Evolutionary conservation across 352 stramenopile species (phyloP).

Genomic region (Pythium diclinum): DNA sequence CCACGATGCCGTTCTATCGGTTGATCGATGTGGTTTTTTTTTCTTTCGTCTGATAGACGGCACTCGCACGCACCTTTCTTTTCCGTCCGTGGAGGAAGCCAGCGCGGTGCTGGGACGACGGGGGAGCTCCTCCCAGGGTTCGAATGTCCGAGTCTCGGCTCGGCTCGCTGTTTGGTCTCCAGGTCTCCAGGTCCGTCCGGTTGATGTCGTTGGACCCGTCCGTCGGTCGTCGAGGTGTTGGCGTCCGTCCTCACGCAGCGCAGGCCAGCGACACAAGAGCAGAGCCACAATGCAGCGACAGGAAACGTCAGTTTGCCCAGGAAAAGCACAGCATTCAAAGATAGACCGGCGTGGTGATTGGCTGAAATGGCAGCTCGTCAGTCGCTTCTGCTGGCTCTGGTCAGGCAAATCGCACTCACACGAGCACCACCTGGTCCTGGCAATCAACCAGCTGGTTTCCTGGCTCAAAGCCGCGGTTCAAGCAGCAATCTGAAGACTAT

Average conservation of each 20-base stretch:
- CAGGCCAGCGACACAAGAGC: not conserved
- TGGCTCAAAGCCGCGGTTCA: not conserved
- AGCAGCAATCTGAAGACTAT: too few relatives aligned
- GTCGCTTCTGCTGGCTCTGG: not conserved
- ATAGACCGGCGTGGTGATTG: not conserved
- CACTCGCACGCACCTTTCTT: not conserved
- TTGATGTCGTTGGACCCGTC: too few relatives aligned
- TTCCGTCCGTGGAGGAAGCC: not conserved
- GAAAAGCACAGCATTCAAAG: not conserved
- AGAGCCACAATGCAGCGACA: not conserved
- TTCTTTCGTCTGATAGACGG: not conserved
- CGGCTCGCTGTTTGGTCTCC: not conserved
- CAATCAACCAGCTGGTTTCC: not conserved
- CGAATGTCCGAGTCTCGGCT: not conserved
- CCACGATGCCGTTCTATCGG: not conserved
- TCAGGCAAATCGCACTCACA: not conserved
- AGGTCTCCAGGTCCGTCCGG: not conserved
- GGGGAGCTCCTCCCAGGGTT: not conserved
- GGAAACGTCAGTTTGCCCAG: not conserved
- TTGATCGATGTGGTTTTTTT: not conserved
- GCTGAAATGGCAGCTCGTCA: not conserved
- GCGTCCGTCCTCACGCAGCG: not conserved
- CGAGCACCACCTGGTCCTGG: not conserved
- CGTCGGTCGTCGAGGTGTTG: not conserved
- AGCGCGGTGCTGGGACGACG: not conserved